Conservation (phyloP, 805 yeast genomes). For the Clavispora vitiphila region DNA sequence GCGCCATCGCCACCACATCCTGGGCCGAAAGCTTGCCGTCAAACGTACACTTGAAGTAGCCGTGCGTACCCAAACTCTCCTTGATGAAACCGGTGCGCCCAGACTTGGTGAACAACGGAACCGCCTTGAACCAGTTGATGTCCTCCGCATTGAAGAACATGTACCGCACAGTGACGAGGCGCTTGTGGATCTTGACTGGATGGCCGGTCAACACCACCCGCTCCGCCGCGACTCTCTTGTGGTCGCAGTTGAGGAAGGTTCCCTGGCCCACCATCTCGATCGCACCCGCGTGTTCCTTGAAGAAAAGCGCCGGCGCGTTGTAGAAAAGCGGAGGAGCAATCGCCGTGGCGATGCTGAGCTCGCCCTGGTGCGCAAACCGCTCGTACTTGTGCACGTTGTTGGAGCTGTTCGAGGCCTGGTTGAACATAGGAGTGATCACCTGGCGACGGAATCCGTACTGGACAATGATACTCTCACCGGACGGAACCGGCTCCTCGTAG, state of each 20-base stretch:
- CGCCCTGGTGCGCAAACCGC: constrained; percentile 75
- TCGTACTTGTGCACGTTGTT: constrained; percentile 87
- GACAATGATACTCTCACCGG: constrained; percentile 74
- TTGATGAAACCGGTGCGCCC: constrained; percentile 95
- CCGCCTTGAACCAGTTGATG: constrained; percentile 80
- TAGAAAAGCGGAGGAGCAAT: constrained; percentile 85
- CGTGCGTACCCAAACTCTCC: constrained; percentile 96
- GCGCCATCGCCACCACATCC: constrained; percentile 89
- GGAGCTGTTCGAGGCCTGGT: constrained; percentile 67
- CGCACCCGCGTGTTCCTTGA: constrained; percentile 48
- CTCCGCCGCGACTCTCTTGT: constrained; percentile 78
- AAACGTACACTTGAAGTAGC: constrained; percentile 93
- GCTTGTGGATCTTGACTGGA: constrained; percentile 91
- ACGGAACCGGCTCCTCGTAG: constrained; percentile 76
- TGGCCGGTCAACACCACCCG: constrained; percentile 89
- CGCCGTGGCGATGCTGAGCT: constrained; percentile 68
- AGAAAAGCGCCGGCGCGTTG: constrained; percentile 79
- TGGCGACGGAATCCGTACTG: constrained; percentile 94
- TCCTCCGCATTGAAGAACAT: constrained; percentile 95
- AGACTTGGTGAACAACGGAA: constrained; percentile 86
- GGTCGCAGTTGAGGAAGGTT: constrained; percentile 80
- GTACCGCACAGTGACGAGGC: constrained; percentile 86
- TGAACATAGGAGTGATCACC: constrained; percentile 75
- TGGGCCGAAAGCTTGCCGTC: constrained; percentile 88
- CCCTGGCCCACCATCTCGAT: constrained; percentile 84